Percentiles rank a stretch among this genome's conserved stretches.
phyloP scores from a whole-genome alignment of 2,329 filamentous ascomycete genomes.

The Tolypocladium amazonense region DNA sequence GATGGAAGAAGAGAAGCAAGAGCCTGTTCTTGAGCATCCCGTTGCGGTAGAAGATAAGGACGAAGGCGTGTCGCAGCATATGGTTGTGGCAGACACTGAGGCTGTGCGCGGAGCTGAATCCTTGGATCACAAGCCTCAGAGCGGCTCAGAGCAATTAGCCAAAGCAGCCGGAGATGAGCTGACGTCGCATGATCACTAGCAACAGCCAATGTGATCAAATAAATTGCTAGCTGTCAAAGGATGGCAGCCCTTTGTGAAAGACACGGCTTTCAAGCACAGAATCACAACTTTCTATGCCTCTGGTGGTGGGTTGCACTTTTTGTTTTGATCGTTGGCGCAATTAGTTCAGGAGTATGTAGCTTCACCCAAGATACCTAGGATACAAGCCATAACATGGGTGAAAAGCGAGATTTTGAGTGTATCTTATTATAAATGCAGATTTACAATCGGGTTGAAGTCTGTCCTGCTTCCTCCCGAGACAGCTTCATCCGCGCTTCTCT shows the following conservation, averaged over 20 bases:
- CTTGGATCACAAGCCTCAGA: background rate
- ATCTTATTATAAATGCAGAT: background rate
- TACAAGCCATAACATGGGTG: constrained; percentile 4
- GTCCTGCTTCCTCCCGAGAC: background rate
- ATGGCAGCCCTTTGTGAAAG: background rate
- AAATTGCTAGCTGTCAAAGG: background rate
- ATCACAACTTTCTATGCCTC: background rate
- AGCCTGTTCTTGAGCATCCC: background rate
- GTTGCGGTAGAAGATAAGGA: background rate
- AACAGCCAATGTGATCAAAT: background rate
- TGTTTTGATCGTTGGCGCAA: background rate
- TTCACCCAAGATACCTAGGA: constrained; percentile 8
- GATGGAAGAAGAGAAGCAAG: background rate
- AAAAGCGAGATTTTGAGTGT: background rate
- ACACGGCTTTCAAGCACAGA: background rate
- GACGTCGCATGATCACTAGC: background rate
- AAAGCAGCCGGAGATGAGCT: background rate
- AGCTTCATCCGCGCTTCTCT: background rate
- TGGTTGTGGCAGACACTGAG: background rate
- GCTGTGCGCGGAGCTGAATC: background rate
- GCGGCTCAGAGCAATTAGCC: background rate
- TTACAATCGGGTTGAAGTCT: background rate
- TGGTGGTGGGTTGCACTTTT: background rate
- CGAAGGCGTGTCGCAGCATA: background rate
- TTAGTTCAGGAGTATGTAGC: background rate